Percentiles rank a stretch among this genome's conserved stretches.
Evolutionary conservation across 305 asterid genomes (phyloP).

Genomic region (Fraxinus xanthoxyloides): DNA sequence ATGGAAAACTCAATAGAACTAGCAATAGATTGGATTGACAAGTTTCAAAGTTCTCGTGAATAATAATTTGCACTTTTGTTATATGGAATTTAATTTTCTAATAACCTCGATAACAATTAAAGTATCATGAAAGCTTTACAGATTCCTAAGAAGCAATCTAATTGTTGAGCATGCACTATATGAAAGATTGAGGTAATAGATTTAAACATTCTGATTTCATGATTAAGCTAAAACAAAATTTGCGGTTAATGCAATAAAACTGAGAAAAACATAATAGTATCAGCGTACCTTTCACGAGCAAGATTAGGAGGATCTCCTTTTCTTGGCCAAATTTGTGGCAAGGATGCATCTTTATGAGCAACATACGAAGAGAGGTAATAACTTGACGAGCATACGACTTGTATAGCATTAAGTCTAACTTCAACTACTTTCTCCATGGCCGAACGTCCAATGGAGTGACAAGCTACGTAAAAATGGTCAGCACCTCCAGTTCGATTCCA

Average conservation of each 20-base stretch:
- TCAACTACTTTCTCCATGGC: slow-evolving; percentile 64
- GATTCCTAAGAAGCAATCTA: not conserved
- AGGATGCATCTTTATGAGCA: slow-evolving; percentile 78
- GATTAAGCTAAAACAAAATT: not conserved
- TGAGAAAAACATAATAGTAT: slow-evolving; percentile 15
- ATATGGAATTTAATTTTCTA: not conserved
- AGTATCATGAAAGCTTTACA: slow-evolving; percentile 1
- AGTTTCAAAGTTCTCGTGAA: not conserved
- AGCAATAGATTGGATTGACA: not conserved
- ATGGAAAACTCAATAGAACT: not conserved
- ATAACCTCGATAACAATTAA: not conserved
- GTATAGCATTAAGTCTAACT: slow-evolving; percentile 65
- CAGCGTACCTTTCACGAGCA: slow-evolving; percentile 48
- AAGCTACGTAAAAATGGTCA: slow-evolving; percentile 75
- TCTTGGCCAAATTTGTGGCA: slow-evolving; percentile 90
- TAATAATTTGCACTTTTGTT: not conserved
- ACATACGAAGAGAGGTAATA: slow-evolving; percentile 60
- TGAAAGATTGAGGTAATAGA: not conserved
- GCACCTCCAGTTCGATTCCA: slow-evolving; percentile 79
- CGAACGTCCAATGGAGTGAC: slow-evolving; percentile 72
- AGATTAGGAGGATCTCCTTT: slow-evolving; percentile 49
- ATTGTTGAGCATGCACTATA: not conserved
- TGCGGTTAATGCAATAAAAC: slow-evolving; percentile 4
- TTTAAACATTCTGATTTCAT: not conserved
- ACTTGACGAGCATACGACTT: slow-evolving; percentile 73